These are phyloP conservation scores for Stemphylium beticola DNA, from an alignment of 2,329 filamentous ascomycete species.

Conservation along the genomic window DNA sequence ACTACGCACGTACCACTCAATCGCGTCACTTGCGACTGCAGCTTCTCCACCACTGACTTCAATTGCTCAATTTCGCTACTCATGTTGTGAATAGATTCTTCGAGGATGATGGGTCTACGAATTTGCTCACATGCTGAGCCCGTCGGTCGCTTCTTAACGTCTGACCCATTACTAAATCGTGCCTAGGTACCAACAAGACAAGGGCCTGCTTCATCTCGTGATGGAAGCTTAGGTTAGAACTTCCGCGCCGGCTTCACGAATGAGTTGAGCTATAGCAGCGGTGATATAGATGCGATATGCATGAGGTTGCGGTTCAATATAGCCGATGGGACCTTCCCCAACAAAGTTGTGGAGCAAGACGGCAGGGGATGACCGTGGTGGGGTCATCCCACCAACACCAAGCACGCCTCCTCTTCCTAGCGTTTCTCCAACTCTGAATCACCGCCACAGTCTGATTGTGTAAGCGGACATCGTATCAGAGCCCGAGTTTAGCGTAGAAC, in stretches of 20 bases:
- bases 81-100: conserved; percentile 21
- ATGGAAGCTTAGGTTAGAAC: conserved; percentile 4
- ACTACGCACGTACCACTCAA: conserved; percentile 32
- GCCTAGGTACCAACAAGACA: conserved; percentile 11
- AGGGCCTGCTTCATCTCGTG: too few species aligned
- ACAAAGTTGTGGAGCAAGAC: conserved; percentile 10
- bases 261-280: conserved; percentile 16
- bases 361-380: conserved; percentile 10
- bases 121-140: background rate
- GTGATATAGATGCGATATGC: conserved; percentile 20
- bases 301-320: conserved; percentile 27
- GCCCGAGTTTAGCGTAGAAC: background rate
- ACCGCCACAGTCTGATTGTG: background rate
- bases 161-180: conserved; percentile 3
- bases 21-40: conserved; percentile 38
- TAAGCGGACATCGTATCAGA: background rate
- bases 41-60: conserved; percentile 32
- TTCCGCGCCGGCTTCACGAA: conserved; percentile 19
- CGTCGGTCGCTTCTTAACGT: conserved; percentile 20
- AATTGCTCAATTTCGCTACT: conserved; percentile 38
- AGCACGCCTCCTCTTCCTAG: conserved; percentile 1
- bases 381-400: conserved; percentile 15
- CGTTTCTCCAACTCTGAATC: background rate
- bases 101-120: too few species aligned
- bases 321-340: conserved; percentile 23